Evolutionary conservation across 306 rosid species (phyloP).

Genomic region (Senna siamea): DNA sequence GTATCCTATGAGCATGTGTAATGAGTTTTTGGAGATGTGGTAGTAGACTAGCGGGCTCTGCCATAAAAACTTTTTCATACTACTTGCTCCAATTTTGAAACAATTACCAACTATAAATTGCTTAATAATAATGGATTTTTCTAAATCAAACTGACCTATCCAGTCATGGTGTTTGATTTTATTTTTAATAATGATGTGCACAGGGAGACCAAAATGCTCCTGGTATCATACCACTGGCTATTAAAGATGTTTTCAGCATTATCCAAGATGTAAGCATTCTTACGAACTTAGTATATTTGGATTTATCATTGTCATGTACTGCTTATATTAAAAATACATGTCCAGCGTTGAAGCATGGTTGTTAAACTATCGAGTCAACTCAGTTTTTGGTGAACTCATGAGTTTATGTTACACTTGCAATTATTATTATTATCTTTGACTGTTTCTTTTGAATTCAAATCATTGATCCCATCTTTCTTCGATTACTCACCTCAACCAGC

Average conservation of each 20-base stretch:
- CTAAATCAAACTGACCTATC: conserved; percentile 19
- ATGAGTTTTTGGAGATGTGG: not conserved
- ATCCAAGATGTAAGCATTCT: conserved; percentile 90
- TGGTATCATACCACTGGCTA: conserved; percentile 94
- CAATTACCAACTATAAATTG: conserved; percentile 22
- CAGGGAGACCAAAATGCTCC: conserved; percentile 96
- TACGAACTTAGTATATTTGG: conserved; percentile 26
- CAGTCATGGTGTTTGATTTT: conserved; percentile 28
- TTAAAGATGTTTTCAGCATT: conserved; percentile 95
- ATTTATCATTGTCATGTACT: conserved; percentile 11
- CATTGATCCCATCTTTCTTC: not conserved
- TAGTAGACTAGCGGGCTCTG: conserved; percentile 14
- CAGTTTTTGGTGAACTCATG: not conserved
- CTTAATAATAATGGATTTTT: conserved; percentile 12
- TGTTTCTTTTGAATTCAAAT: not conserved
- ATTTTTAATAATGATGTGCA: conserved; percentile 35
- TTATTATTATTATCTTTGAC: no score
- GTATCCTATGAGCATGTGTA: not conserved
- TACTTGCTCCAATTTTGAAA: conserved; percentile 11
- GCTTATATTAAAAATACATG: conserved; percentile 10
- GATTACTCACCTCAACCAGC: not conserved
- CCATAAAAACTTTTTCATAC: not conserved
- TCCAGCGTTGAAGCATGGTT: not conserved
- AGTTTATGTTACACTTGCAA: not conserved
- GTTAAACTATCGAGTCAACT: not conserved